Percentiles rank a stretch among this genome's conserved stretches.
These are phyloP conservation scores for Neophaeococcomyces aloes DNA, from an alignment of 2,329 filamentous ascomycete genomes.

Conservation along the genomic window DNA sequence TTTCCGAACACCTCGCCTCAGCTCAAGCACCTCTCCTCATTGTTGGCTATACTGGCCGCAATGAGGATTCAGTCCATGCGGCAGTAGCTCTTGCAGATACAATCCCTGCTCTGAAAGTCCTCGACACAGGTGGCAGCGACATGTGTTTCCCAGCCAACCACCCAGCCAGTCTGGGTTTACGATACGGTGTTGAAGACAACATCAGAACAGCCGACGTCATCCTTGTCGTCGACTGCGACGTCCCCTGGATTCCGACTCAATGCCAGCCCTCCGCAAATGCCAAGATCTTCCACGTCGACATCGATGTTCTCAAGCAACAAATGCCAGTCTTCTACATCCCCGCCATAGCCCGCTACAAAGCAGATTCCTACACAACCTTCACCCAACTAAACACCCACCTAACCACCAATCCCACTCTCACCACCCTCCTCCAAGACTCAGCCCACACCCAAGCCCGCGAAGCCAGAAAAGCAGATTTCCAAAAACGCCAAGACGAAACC, in stretches of 20 bases:
- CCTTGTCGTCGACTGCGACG: constrained; percentile 76
- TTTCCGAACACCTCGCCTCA: constrained; percentile 34
- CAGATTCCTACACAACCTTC: constrained; percentile 54
- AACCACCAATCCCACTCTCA: constrained; percentile 34
- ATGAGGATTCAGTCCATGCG: constrained; percentile 32
- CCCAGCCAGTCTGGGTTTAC: constrained; percentile 54
- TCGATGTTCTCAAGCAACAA: constrained; percentile 59
- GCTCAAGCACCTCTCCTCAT: constrained; percentile 41
- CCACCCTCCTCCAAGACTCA: constrained; percentile 30
- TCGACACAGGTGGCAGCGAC: constrained; percentile 44
- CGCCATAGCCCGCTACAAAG: constrained; percentile 55
- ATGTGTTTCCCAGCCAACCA: constrained; percentile 41
- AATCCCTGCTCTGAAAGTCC: constrained; percentile 39
- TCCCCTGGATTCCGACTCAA: constrained; percentile 83
- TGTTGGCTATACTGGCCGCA: constrained; percentile 42
- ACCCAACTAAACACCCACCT: constrained; percentile 59
- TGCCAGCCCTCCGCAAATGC: constrained; percentile 48
- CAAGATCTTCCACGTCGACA: constrained; percentile 55
- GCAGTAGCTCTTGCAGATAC: constrained; percentile 39
- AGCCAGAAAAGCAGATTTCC: constrained; percentile 46
- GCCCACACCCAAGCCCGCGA: constrained; percentile 30
- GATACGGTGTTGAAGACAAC: constrained; percentile 61
- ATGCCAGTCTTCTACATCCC: constrained; percentile 65
- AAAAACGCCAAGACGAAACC: constrained; percentile 50
- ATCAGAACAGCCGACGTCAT: constrained; percentile 75